Conservation (phyloP, 805 yeast species). For the Kazachstania viticola region DNA sequence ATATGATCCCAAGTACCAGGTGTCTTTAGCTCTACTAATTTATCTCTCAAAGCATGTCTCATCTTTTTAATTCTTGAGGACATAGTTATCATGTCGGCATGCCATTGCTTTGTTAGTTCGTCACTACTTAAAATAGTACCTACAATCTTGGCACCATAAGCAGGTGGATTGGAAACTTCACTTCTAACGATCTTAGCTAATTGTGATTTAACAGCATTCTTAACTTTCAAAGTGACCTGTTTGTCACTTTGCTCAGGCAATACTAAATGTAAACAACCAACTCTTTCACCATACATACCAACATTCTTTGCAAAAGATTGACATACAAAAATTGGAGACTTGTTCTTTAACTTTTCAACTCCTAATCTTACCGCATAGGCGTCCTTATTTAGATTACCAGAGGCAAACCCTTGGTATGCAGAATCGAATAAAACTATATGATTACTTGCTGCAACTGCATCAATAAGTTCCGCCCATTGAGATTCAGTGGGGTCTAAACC, state of each 20-base stretch:
- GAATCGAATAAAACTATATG: constrained; percentile 84
- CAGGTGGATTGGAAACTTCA: constrained; percentile 89
- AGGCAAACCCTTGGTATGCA: constrained; percentile 96
- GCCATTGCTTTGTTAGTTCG: constrained; percentile 70
- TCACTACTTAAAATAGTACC: constrained; percentile 58
- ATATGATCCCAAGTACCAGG: constrained; percentile 94
- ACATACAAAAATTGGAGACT: constrained; percentile 60
- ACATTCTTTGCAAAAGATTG: constrained; percentile 95
- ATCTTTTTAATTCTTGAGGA: constrained; percentile 68
- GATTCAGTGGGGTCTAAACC: constrained; percentile 84
- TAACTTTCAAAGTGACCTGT: constrained; percentile 30
- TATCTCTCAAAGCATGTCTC: constrained; percentile 58
- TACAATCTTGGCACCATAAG: constrained; percentile 89
- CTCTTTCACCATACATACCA: constrained; percentile 97
- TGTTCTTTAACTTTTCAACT: constrained; percentile 33
- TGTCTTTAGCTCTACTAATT: constrained; percentile 51
- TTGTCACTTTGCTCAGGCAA: constrained; percentile 29
- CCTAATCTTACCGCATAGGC: constrained; percentile 67
- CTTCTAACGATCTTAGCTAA: constrained; percentile 65
- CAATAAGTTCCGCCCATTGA: constrained; percentile 68
- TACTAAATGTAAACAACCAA: constrained; percentile 80
- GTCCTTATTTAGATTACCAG: constrained; percentile 74
- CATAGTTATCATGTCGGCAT: constrained; percentile 74
- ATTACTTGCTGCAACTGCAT: constrained; percentile 43
- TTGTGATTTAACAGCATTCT: constrained; percentile 59